Evolutionary conservation across 139 green algal genomes (phyloP).

Genomic region (Edaphochlamys debaryana): DNA sequence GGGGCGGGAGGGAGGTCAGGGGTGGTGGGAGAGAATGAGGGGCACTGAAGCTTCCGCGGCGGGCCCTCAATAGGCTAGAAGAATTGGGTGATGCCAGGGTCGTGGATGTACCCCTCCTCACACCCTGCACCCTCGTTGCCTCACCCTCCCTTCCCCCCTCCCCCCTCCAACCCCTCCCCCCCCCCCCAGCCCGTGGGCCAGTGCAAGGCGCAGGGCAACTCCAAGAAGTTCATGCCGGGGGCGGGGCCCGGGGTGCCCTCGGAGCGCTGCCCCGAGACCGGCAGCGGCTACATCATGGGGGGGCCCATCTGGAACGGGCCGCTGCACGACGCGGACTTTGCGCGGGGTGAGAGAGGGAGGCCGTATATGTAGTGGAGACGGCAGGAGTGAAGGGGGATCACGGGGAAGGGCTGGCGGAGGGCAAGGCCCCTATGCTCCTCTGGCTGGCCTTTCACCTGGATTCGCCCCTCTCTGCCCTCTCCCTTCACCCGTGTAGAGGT

Average conservation of each 20-base stretch:
- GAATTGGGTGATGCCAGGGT: no score
- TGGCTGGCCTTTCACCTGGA: no score
- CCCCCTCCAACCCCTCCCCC: background rate
- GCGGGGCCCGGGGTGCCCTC: constrained; percentile 69
- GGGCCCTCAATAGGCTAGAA: no score
- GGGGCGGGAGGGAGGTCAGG: background rate
- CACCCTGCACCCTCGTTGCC: no score
- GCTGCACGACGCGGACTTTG: constrained; percentile 86
- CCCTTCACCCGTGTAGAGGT: background rate
- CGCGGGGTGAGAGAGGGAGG: constrained; percentile 44
- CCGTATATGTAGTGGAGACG: no score
- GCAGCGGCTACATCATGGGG: constrained; percentile 84
- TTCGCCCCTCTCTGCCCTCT: no score
- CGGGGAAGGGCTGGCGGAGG: no score
- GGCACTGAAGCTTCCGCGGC: no score
- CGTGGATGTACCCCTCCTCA: no score
- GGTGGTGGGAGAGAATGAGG: no score
- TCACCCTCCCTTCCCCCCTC: background rate
- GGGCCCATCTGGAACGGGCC: constrained; percentile 93
- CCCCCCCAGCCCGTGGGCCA: constrained; percentile 37
- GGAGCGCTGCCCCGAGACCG: constrained; percentile 80
- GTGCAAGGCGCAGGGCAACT: constrained; percentile 30
- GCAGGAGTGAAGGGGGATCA: no score
- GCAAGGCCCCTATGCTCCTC: no score
- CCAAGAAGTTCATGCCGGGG: constrained; percentile 70